Evolutionary conservation across 1,284 basidiomycete species (phyloP).

Genomic region (Chalciporus sp.): DNA sequence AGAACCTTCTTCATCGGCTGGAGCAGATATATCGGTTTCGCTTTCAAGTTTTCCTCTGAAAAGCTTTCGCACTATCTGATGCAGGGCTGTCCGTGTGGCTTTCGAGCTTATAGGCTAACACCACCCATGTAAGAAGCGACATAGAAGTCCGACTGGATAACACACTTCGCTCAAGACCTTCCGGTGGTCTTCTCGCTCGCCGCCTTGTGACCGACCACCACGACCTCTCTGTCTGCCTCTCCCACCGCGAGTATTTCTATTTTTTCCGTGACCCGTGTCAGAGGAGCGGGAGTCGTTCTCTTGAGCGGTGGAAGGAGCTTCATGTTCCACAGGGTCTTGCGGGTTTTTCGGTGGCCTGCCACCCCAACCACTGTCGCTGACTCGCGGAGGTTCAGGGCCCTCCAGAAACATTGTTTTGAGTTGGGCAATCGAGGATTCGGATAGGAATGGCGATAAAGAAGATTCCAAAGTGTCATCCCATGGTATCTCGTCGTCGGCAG

Average conservation of each 20-base stretch:
- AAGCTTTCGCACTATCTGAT: constrained; percentile 78
- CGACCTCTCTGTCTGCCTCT: constrained; percentile 45
- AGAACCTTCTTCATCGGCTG: constrained; percentile 62
- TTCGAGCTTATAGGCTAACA: constrained; percentile 82
- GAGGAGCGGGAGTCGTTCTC: constrained; percentile 32
- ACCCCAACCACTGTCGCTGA: constrained; percentile 71
- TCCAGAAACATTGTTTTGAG: constrained; percentile 76
- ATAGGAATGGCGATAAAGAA: constrained; percentile 62
- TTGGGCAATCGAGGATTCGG: constrained; percentile 58
- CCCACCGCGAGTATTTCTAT: constrained; percentile 47
- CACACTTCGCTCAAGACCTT: constrained; percentile 81
- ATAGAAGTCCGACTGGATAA: constrained; percentile 25
- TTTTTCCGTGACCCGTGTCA: constrained; percentile 40
- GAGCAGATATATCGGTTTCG: constrained; percentile 63
- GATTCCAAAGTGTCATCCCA: constrained; percentile 70
- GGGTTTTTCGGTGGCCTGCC: constrained; percentile 43
- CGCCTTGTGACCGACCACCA: constrained; percentile 40
- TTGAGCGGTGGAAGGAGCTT: constrained; percentile 20
- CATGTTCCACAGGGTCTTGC: constrained; percentile 27
- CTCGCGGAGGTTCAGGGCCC: constrained; percentile 69
- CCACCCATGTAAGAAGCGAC: constrained; percentile 22
- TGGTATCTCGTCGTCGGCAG: constrained; percentile 35
- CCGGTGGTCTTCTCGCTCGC: constrained; percentile 60
- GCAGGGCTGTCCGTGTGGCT: constrained; percentile 78
- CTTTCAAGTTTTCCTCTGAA: constrained; percentile 86